These are phyloP conservation scores for Clavariopsis aquatica DNA, from an alignment of 495 filamentous ascomycete genomes.

Conservation along the genomic window DNA sequence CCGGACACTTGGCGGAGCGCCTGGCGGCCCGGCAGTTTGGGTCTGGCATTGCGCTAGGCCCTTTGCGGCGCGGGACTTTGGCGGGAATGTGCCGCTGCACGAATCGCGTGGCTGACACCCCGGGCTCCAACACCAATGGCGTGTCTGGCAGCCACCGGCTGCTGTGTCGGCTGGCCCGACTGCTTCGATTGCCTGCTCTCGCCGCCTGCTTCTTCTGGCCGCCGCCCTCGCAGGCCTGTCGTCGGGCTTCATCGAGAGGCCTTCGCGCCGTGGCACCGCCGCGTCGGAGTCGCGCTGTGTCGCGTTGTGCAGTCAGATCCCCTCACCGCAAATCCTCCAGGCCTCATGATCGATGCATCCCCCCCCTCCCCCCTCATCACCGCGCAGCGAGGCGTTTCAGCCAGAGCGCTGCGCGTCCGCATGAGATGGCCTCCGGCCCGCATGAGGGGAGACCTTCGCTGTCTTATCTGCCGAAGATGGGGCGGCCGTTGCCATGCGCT, in stretches of 20 bases:
- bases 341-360: conserved; percentile 25
- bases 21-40: conserved; percentile 25
- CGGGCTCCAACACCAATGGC: conserved; percentile 8
- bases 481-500: conserved; percentile 28
- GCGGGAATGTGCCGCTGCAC: conserved; percentile 34
- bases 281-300: not conserved
- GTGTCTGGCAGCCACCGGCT: conserved; percentile 20
- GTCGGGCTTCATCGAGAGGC: not conserved
- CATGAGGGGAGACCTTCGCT: conserved; percentile 21
- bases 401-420: conserved; percentile 24
- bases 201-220: not conserved
- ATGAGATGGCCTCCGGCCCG: conserved; percentile 19
- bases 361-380: conserved; percentile 30
- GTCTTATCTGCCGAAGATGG: conserved; percentile 26
- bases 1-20: conserved; percentile 35
- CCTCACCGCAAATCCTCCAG: conserved; percentile 24
- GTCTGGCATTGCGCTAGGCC: conserved; percentile 25
- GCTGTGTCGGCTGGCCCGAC: conserved; percentile 18
- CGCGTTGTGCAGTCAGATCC: not conserved
- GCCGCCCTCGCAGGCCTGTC: not conserved
- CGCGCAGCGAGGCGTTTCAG: conserved; percentile 29
- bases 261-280: not conserved
- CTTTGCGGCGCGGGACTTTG: conserved; percentile 21
- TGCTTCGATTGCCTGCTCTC: not conserved
- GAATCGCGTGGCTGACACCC: conserved; percentile 30